Evolutionary conservation across 257 asterid species (phyloP), one percentile per base, ranked within the genome.

Genomic region (Penstemon eatonii): DNA sequence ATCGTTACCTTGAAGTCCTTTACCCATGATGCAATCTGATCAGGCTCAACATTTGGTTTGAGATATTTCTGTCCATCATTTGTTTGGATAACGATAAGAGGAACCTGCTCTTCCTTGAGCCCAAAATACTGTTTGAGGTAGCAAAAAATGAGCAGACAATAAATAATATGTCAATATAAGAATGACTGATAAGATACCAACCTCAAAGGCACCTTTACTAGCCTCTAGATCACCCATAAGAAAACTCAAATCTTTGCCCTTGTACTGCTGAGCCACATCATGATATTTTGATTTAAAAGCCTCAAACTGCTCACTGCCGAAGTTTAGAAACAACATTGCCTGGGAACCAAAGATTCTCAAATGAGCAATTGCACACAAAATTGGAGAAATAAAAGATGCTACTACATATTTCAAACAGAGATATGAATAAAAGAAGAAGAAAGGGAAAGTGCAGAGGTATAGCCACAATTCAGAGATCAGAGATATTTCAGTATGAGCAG

Each of bases 121-220:
- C 98, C 98, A 77, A 90, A 92, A 79, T 79, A 90, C 98, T 92
- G 86, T 61, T 65, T 66, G 66, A 78, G 63, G 74, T 62, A 60
- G 72, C 4, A 6, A 10, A 56, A 47, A 61, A 60, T 73, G 61
- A 63, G 60, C 76, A 67, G 58, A 44, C 56, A 50, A 65, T 63
- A n/a, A 51, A 49, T 58, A 37, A 56, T 40, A 56, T 44, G 55
- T 65, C 70, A 50, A 10, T 3, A 68, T 58, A 53, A 11, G 51
- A 25, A 66, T 60, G 42, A 58, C 58, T 25, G 19, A 67, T 60
- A 1, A 6, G 68, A 61, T 53, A 67, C 92, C 56, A 65, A 92
- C 97, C 97, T 92, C 91, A 78, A 92, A 88, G 71, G 97, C 98
- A 81, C 93, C 93, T 81, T 85, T 76, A 74, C 98, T 85, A 60